These are phyloP conservation scores for Cercospora sesami DNA, from an alignment of 2,329 filamentous ascomycete genomes.

Conservation along the genomic window DNA sequence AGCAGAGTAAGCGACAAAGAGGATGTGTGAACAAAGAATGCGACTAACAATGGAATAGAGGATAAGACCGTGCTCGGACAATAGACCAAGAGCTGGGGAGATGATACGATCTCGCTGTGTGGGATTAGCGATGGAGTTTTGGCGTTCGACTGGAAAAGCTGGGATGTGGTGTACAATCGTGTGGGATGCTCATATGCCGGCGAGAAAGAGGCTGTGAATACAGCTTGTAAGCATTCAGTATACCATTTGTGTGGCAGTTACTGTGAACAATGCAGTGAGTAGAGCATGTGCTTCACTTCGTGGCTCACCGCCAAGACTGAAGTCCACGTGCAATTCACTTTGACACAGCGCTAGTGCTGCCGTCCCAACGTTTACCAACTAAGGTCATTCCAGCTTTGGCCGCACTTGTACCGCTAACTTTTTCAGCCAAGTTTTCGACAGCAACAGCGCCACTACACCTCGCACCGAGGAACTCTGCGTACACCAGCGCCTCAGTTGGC, in stretches of 20 bases:
- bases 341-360: no score
- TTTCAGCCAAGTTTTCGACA: no score
- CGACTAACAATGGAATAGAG: constrained; percentile 36
- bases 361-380: no score
- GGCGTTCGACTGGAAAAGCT: constrained; percentile 9
- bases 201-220: background rate
- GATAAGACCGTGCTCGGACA: constrained; percentile 48
- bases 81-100: constrained; percentile 26
- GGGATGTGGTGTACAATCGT: background rate
- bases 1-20: constrained; percentile 52
- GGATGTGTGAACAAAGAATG: background rate
- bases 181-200: background rate
- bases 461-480: no score
- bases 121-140: constrained; percentile 34
- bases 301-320: background rate
- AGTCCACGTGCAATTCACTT: background rate
- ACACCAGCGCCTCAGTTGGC: no score
- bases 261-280: background rate
- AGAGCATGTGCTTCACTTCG: background rate
- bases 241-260: no score
- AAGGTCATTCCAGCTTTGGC: no score
- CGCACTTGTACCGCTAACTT: no score
- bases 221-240: background rate
- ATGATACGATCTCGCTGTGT: constrained; percentile 1
- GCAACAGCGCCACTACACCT: no score